Evolutionary conservation across 306 rosid genomes (phyloP).

Genomic region (Luffa acutangula): DNA sequence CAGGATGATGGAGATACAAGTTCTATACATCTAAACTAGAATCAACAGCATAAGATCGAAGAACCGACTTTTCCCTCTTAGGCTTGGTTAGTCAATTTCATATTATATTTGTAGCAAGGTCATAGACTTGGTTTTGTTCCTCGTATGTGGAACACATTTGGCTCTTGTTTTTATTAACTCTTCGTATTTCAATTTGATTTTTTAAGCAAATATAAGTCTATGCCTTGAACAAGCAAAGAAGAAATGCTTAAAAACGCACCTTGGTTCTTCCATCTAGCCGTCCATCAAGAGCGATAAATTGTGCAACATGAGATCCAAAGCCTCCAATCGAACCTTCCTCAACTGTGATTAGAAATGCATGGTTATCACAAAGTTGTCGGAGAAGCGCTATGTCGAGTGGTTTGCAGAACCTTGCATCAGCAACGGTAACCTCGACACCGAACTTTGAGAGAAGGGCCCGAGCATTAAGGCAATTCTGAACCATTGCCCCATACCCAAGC

Average conservation of each 20-base stretch:
- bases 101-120: neutral
- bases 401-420: slow-evolving; percentile 97
- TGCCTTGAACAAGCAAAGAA: neutral
- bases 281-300: slow-evolving; percentile 79
- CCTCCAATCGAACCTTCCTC: slow-evolving; percentile 98
- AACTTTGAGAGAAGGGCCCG: slow-evolving; percentile 66
- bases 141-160: neutral
- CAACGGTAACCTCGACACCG: slow-evolving; percentile 84
- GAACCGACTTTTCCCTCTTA: neutral
- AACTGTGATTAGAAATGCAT: slow-evolving; percentile 69
- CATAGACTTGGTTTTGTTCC: neutral
- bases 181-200: neutral
- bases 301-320: slow-evolving; percentile 91
- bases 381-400: slow-evolving; percentile 83
- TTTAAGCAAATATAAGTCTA: neutral
- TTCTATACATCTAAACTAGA: neutral
- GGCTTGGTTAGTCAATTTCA: neutral
- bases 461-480: slow-evolving; percentile 83
- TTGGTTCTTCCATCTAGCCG: slow-evolving; percentile 63
- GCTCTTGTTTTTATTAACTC: neutral
- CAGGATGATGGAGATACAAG: neutral
- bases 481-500: slow-evolving; percentile 95
- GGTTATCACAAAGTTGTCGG: slow-evolving; percentile 67
- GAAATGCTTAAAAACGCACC: slow-evolving; percentile 28
- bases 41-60: neutral